These are phyloP conservation scores for Clitopilus hobsonii DNA, from an alignment of 768 basidiomycete species.

Conservation along the genomic window DNA sequence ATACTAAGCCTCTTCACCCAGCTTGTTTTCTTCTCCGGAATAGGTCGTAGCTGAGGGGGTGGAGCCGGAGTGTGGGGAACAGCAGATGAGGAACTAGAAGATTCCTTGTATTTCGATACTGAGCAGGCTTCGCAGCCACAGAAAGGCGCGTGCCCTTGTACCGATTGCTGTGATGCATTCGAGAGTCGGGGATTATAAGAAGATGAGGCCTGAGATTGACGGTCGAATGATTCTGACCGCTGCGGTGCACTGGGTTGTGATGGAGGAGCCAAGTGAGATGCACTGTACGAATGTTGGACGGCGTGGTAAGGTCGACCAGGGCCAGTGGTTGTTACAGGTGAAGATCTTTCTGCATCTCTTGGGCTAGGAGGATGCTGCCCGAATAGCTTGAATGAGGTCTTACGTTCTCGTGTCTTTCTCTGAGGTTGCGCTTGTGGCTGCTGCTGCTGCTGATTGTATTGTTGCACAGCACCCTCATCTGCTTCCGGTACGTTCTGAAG, in stretches of 20 bases:
- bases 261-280: slow-evolving; percentile 37
- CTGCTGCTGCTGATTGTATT: background rate
- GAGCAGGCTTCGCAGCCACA: slow-evolving; percentile 69
- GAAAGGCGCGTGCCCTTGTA: slow-evolving; percentile 50
- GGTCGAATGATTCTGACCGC: slow-evolving; percentile 12
- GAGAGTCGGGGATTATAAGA: slow-evolving; percentile 16
- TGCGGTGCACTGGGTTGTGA: slow-evolving; percentile 13
- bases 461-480: slow-evolving; percentile 14
- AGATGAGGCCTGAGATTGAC: slow-evolving; percentile 9
- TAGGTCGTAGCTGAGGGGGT: slow-evolving; percentile 34
- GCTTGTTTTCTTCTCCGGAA: slow-evolving; percentile 57
- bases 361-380: slow-evolving; percentile 18
- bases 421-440: slow-evolving; percentile 13
- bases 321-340: slow-evolving; percentile 5
- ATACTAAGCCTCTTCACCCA: slow-evolving; percentile 80
- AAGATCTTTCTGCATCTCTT: slow-evolving; percentile 1
- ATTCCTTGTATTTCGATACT: slow-evolving; percentile 44
- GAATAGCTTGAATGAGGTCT: slow-evolving; percentile 29
- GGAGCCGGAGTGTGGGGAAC: slow-evolving; percentile 32
- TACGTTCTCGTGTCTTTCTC: slow-evolving; percentile 26
- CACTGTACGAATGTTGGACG: slow-evolving; percentile 34
- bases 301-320: slow-evolving; percentile 6
- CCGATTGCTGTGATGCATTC: slow-evolving; percentile 20
- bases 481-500: slow-evolving; percentile 30
- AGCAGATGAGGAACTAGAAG: slow-evolving; percentile 17